Conservation (phyloP, 768 basidiomycete genomes). For the Suillus occidentalis region DNA sequence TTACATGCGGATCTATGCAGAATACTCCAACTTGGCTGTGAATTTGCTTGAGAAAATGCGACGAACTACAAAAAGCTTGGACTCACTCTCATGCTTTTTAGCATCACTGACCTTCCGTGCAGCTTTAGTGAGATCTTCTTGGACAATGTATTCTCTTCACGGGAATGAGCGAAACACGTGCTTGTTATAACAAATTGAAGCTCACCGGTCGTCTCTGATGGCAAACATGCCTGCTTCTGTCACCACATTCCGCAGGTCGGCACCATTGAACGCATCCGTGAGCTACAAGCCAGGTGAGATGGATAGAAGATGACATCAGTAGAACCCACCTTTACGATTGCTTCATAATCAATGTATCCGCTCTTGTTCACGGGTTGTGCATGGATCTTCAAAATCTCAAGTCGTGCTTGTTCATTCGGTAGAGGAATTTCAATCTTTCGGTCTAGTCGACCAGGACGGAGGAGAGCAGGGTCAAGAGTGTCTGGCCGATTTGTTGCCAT, state of each 20-base stretch:
- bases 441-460: conserved; percentile 94
- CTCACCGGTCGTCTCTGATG: conserved; percentile 89
- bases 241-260: conserved; percentile 92
- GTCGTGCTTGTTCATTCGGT: conserved; percentile 93
- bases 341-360: conserved; percentile 96
- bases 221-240: conserved; percentile 99
- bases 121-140: conserved; percentile 96
- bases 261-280: conserved; percentile 93
- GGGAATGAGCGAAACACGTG: conserved; percentile 6
- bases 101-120: conserved; percentile 93
- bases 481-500: conserved; percentile 99
- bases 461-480: conserved; percentile 93
- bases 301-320: not conserved
- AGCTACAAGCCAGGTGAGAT: conserved; percentile 45
- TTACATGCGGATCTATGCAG: conserved; percentile 35
- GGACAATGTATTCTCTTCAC: conserved; percentile 79
- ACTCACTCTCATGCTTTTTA: conserved; percentile 96
- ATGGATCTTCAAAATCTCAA: conserved; percentile 98
- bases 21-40: conserved; percentile 45
- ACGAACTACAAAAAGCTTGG: not conserved
- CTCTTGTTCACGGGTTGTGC: conserved; percentile 91
- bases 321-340: conserved; percentile 82
- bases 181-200: conserved; percentile 3
- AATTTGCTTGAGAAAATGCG: conserved; percentile 6
- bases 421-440: conserved; percentile 97